Base-by-base conservation (phyloP, 2,329 filamentous ascomycete genomes). In the Trichophyton rubrum region DNA sequence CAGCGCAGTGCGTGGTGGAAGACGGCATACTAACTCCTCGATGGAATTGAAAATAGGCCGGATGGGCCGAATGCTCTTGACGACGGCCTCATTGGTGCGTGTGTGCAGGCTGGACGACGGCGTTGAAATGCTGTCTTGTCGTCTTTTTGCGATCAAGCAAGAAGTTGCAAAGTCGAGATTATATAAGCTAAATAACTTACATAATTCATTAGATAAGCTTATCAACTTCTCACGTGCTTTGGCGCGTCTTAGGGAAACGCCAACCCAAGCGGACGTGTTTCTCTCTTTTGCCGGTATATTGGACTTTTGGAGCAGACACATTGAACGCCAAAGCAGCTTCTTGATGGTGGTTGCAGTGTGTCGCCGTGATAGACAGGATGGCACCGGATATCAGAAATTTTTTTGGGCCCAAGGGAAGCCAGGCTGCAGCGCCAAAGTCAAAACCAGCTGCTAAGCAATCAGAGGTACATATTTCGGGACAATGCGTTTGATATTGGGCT, bases 321-420 rank as follows among this genome's bases (percentile, higher is more conserved):
- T 53, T 47, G 43, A 47, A 22, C 8, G 20, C 20, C 43, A 47
- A 47, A 47, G 20, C 49, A 24, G 22, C 20, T n/a, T 53, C 9
- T 33, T 24, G 7, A n/a, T 11, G 49, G 22, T 22, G n/a, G 49
- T 15, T 33, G 9, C 27, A 15, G 49, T 53, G 5, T 27, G 2
- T 7, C 8, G 27, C 9, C 17, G 55, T 40, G 15, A 15, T 13
- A 45, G 41, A 49, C 58, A 69, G 57, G 64, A 95, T 96, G 90
- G 84, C 90, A 59, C 71, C 80, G 64, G 92, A 97, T 74, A 97
- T 96, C 69, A 83, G 91, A 70, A 90, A 81, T 67, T 97, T 96
- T 75, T 96, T 97, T 77, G 85, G 87, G 60, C 84, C 87, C 63
- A 90, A 90, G 73, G 83, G 84, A 58, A 80, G 82, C 64, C 78